These are phyloP conservation scores for Auricularia sp. DNA, from an alignment of 768 basidiomycete species.

Conservation along the genomic window DNA sequence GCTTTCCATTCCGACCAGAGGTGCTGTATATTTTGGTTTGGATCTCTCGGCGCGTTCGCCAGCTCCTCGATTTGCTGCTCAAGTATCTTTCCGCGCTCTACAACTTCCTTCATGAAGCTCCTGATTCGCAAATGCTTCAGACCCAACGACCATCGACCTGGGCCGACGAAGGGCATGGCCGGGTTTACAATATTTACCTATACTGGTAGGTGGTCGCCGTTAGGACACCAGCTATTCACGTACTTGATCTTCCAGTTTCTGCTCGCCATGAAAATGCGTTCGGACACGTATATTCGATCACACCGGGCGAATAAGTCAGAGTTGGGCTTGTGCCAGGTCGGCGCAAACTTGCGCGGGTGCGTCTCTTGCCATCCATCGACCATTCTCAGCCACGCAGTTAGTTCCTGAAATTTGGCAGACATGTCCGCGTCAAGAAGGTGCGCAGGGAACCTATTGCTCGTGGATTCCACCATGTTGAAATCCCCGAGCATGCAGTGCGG, in stretches of 20 bases:
- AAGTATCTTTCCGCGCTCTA: background rate
- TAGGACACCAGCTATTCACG: background rate
- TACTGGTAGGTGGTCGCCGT: background rate
- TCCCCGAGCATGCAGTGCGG: constrained; percentile 14
- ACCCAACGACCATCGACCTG: background rate
- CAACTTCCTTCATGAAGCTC: background rate
- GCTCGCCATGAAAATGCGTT: background rate
- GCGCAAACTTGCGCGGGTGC: background rate
- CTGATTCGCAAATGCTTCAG: background rate
- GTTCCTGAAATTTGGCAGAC: background rate
- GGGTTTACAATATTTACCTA: background rate
- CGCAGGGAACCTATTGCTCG: constrained; percentile 12
- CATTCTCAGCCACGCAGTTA: background rate
- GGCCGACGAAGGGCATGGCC: background rate
- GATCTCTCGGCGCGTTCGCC: background rate
- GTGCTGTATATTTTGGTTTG: background rate
- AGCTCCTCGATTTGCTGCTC: background rate
- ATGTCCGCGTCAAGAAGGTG: background rate
- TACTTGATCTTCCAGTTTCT: background rate
- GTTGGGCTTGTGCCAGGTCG: background rate
- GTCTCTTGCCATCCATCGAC: background rate
- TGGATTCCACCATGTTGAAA: background rate
- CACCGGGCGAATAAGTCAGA: background rate
- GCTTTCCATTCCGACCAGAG: background rate
- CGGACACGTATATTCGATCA: background rate